phyloP scores from a whole-genome alignment of 108 stramenopile genomes.

The Halocafeteria seosinensis region DNA sequence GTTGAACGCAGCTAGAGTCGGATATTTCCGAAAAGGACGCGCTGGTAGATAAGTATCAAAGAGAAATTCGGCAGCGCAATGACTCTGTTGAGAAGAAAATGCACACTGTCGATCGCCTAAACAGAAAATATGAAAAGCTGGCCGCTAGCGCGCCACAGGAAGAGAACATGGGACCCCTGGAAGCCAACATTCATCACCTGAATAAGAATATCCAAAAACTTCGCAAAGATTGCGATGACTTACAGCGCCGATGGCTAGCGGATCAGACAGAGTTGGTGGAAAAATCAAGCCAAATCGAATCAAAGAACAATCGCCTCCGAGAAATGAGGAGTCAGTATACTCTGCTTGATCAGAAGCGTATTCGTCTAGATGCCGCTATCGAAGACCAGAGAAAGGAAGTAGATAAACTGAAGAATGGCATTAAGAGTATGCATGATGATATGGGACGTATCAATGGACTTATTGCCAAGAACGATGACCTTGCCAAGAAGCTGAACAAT shows the following conservation, averaged over 20 bases:
- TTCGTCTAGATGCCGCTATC: constrained; percentile 38
- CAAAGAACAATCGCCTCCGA: constrained; percentile 30
- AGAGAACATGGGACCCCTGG: constrained; percentile 53
- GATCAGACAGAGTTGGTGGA: constrained; percentile 49
- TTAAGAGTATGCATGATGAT: constrained; percentile 47
- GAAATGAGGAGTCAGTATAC: constrained; percentile 35
- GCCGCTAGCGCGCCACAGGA: constrained; percentile 37
- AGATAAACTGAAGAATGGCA: constrained; percentile 29
- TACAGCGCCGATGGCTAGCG: constrained; percentile 49
- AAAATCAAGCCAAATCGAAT: constrained; percentile 33
- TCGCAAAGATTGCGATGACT: constrained; percentile 9
- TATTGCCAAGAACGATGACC: constrained; percentile 34
- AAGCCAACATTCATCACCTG: constrained; percentile 51
- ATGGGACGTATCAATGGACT: constrained; percentile 50
- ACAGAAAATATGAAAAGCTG: constrained; percentile 58
- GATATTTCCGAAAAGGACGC: constrained; percentile 35
- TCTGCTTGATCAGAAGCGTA: constrained; percentile 42
- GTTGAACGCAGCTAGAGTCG: constrained; percentile 11
- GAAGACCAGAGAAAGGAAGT: constrained; percentile 32
- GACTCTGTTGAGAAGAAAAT: constrained; percentile 68
- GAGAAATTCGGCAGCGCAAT: constrained; percentile 54
- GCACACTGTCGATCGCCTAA: constrained; percentile 47
- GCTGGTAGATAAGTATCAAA: constrained; percentile 45
- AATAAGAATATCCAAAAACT: constrained; percentile 40
- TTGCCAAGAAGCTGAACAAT: constrained; percentile 28